A percentile compares a stretch with the other conserved stretches of the same genome.
Evolutionary conservation across 768 basidiomycete genomes (phyloP).

Genomic region (Suillus occidentalis): DNA sequence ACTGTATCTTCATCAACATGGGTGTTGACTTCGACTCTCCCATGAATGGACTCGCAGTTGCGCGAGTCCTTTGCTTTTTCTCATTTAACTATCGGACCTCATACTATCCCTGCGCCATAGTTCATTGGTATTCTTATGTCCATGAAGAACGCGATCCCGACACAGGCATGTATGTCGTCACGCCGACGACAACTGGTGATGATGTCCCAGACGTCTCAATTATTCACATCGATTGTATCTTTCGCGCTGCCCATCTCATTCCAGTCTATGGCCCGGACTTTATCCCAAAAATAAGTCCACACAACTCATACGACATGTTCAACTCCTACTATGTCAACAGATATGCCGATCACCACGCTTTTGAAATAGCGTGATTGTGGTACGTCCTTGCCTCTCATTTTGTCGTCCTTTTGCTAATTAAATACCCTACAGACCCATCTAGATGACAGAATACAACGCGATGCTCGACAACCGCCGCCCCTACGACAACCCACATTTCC

Average conservation of each 20-base stretch:
- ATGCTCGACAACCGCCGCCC: no score
- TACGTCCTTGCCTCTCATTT: no score
- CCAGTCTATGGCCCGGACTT: constrained; percentile 17
- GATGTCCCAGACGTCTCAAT: neutral
- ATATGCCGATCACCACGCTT: constrained; percentile 26
- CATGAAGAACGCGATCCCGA: constrained; percentile 15
- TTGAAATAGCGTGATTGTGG: constrained; percentile 17
- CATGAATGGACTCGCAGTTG: constrained; percentile 25
- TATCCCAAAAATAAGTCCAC: neutral
- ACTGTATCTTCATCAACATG: constrained; percentile 28
- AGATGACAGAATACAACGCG: no score
- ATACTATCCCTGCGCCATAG: constrained; percentile 25
- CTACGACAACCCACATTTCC: no score
- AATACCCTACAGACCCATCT: no score
- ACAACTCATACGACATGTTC: constrained; percentile 18
- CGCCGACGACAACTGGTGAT: constrained; percentile 12
- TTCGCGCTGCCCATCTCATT: constrained; percentile 21
- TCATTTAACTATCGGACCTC: constrained; percentile 15
- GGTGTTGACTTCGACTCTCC: neutral
- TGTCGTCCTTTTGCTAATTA: no score
- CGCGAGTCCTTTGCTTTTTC: constrained; percentile 21
- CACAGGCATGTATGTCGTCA: constrained; percentile 29
- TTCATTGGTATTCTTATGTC: constrained; percentile 25
- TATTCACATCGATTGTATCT: constrained; percentile 16
- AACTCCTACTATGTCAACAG: constrained; percentile 14